Evolutionary conservation across 805 yeast genomes (phyloP), one percentile per base, ranked within the genome.

Genomic region (Suhomyces prunicola): DNA sequence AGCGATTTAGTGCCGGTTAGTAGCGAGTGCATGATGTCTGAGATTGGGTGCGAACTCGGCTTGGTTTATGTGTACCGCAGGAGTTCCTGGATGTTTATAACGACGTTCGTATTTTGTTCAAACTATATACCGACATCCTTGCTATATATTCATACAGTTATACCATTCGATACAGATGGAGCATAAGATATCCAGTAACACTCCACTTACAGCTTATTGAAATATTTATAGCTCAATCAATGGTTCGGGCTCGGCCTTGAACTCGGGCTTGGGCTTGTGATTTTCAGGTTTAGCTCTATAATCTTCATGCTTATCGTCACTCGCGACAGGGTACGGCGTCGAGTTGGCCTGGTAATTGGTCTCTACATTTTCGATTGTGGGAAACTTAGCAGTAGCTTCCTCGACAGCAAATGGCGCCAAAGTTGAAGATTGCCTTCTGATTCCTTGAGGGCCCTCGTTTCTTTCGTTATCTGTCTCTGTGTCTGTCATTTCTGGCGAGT

Each of bases 171-270:
- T 6, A 26, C 8, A 27, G 4, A 27, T 27, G 4, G 29, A 9
- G 29, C 29, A 9, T 4, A 9, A 27, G 10, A 27, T 9, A 27
- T 27, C 29, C 12, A 27, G 15, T 5, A 31, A n/a, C 19, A 40
- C n/a, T 31, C 29, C 10, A 27, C 1, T 27, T 12, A 27, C 10
- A 27, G 29, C 29, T 24, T 1, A 24, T 24, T 24, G 26, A 24
- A 6, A 3, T 2, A 24, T 6, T 24, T 61, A 73, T 42, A 75
- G 57, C 55, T 75, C 79, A 51, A 75, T 75, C 50, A 75, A 67
- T 15, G 77, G 74, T 54, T 71, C 76, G 6, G 77, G 77, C 55
- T 72, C 78, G 12, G 65, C 53, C 42, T 50, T 53, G 50, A 10
- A 58, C 53, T 55, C 60, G 48, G 48, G 50, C 24, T 39, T 39